These are phyloP conservation scores for Hirschioporus abietinus DNA, from an alignment of 768 basidiomycete genomes.

Conservation along the genomic window DNA sequence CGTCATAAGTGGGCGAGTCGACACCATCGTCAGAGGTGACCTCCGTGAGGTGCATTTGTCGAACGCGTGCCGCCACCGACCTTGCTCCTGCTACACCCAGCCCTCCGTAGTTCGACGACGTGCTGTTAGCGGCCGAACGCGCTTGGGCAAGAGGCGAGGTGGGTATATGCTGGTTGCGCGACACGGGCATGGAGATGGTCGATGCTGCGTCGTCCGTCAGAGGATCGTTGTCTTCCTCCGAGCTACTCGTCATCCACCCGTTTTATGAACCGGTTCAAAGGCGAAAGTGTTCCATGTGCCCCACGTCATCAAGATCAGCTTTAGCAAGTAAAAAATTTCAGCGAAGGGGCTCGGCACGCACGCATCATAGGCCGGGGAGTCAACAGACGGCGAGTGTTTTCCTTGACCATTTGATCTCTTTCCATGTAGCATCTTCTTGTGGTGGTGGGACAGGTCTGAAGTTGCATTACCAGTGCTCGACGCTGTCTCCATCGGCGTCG, in stretches of 20 bases:
- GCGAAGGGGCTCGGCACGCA: conserved; percentile 17
- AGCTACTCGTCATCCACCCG: conserved; percentile 39
- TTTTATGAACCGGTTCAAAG: conserved; percentile 10
- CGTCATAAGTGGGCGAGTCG: conserved; percentile 87
- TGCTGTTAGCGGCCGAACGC: conserved; percentile 23
- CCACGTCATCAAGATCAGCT: conserved; percentile 3
- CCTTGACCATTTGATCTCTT: conserved; percentile 59
- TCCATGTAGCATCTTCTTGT: conserved; percentile 26
- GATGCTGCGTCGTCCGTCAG: conserved; percentile 70
- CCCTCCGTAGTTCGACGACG: conserved; percentile 12
- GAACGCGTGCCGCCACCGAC: conserved; percentile 23
- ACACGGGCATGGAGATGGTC: conserved; percentile 39
- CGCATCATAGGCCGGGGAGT: conserved; percentile 78
- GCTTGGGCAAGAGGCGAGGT: conserved; percentile 16
- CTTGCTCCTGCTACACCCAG: conserved; percentile 13
- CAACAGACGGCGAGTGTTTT: conserved; percentile 54
- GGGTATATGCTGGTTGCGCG: conserved; percentile 18
- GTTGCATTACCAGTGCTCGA: not conserved
- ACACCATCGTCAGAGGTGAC: conserved; percentile 65
- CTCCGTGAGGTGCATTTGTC: conserved; percentile 51
- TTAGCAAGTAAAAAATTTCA: not conserved
- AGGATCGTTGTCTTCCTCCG: conserved; percentile 86
- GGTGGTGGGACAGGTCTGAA: conserved; percentile 23
- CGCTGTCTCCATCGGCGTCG: not conserved
- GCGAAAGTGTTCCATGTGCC: not conserved